Conservation (phyloP, 2,329 filamentous ascomycete genomes). For the Fulvia fulva region DNA sequence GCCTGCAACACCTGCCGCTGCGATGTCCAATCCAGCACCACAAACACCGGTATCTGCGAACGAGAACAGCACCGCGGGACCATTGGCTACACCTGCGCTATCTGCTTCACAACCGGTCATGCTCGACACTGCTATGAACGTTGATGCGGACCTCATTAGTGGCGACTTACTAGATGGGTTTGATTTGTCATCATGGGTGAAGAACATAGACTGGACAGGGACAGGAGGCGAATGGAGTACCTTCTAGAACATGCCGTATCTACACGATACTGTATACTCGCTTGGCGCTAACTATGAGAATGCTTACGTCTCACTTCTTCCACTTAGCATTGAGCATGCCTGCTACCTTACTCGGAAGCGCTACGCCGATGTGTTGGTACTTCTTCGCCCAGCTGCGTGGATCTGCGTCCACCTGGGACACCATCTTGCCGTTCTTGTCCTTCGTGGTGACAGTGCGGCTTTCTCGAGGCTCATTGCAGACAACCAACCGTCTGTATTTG, state of each 20-base stretch:
- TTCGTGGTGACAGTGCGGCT: background rate
- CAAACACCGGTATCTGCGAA: background rate
- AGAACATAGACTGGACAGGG: conserved; percentile 16
- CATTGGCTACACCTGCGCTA: background rate
- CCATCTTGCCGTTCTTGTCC: conserved; percentile 3
- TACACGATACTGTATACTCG: background rate
- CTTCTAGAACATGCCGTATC: conserved; percentile 2
- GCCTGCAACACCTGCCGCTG: background rate
- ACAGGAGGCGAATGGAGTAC: conserved; percentile 12
- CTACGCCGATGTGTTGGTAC: conserved; percentile 28
- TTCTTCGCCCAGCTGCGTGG: conserved; percentile 25
- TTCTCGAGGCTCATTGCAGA: conserved; percentile 25
- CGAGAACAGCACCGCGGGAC: background rate
- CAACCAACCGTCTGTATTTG: conserved; percentile 28
- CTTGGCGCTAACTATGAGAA: background rate
- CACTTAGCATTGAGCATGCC: background rate
- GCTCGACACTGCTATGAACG: background rate
- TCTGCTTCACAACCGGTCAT: background rate
- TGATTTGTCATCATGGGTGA: conserved; percentile 14
- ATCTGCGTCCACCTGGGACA: conserved; percentile 9
- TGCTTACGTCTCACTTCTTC: background rate
- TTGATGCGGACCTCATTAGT: conserved; percentile 4
- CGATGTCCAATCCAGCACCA: background rate
- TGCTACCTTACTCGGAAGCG: conserved; percentile 11
- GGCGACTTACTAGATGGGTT: conserved; percentile 10